A percentile compares a stretch with the other conserved stretches of the same genome.
These are phyloP conservation scores for Fragosphaeria purpurea DNA, from an alignment of 2,329 filamentous ascomycete genomes.

Conservation along the genomic window DNA sequence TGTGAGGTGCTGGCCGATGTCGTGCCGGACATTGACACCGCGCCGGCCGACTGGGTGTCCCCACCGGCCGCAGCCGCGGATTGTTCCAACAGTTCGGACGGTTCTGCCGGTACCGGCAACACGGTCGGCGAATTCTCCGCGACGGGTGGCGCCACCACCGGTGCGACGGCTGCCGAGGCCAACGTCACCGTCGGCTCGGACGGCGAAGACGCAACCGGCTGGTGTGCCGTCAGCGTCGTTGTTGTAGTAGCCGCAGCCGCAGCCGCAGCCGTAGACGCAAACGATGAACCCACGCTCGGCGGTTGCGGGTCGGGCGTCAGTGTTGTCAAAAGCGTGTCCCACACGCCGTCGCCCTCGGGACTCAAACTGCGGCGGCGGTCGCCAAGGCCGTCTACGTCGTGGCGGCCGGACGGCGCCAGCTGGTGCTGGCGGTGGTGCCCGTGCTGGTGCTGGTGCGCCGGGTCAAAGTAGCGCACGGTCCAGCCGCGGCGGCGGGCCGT, in stretches of 20 bases:
- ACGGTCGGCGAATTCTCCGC: too few species aligned
- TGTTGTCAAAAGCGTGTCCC: slow-evolving; percentile 73
- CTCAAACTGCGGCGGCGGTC: slow-evolving; percentile 79
- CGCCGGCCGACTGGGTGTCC: neutral
- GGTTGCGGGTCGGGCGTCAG: slow-evolving; percentile 73
- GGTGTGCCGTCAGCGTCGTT: neutral
- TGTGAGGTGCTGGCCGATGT: slow-evolving; percentile 9
- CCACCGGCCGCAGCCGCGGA: neutral
- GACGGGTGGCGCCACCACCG: neutral
- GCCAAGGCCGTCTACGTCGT: slow-evolving; percentile 56
- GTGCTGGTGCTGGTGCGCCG: neutral
- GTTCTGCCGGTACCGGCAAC: neutral
- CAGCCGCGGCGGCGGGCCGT: neutral
- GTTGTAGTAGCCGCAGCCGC: slow-evolving; percentile 22
- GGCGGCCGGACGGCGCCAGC: slow-evolving; percentile 3
- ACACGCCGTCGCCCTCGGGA: slow-evolving; percentile 55
- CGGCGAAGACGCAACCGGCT: neutral
- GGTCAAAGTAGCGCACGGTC: slow-evolving; percentile 4
- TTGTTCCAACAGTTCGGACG: neutral
- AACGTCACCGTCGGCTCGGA: slow-evolving; percentile 4
- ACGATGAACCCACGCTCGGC: slow-evolving; percentile 74
- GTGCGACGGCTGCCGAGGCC: slow-evolving; percentile 4
- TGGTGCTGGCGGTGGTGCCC: neutral
- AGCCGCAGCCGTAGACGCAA: slow-evolving; percentile 55
- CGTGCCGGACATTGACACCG: slow-evolving; percentile 3